Conservation (phyloP, 2,329 filamentous ascomycete genomes). For the Pseudonectria foliicola region DNA sequence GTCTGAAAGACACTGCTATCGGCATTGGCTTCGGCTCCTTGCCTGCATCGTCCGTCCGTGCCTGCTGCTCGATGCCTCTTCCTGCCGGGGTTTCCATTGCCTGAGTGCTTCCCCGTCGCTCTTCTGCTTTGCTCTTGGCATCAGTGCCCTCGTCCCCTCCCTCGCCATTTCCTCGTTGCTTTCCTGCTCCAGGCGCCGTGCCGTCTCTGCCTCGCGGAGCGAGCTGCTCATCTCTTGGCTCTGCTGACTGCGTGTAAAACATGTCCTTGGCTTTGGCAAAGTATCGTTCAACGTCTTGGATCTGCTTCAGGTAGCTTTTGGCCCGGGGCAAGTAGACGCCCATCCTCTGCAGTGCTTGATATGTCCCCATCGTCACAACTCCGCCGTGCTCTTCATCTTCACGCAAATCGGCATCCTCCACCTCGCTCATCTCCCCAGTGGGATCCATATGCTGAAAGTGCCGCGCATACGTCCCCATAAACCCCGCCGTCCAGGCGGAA, state of each 20-base stretch:
- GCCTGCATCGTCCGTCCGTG: background rate
- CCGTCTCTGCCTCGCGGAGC: too few relatives aligned
- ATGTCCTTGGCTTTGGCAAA: conserved; percentile 7
- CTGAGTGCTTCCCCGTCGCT: background rate
- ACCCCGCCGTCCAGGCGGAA: conserved; percentile 59
- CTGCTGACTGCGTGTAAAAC: background rate
- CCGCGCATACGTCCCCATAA: conserved; percentile 57
- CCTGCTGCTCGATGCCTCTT: conserved; percentile 1
- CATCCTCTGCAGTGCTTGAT: conserved; percentile 13
- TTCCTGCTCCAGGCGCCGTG: background rate
- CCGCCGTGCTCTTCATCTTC: conserved; percentile 2
- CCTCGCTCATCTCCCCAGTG: conserved; percentile 20
- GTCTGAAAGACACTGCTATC: conserved; percentile 5
- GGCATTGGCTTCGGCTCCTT: conserved; percentile 6
- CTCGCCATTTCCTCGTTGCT: too few relatives aligned
- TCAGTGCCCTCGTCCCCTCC: too few relatives aligned
- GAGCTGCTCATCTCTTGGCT: too few relatives aligned
- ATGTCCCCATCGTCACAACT: conserved; percentile 6
- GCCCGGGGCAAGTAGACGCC: conserved; percentile 7
- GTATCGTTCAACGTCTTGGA: conserved; percentile 8
- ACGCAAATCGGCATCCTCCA: conserved; percentile 1
- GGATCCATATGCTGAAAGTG: conserved; percentile 65
- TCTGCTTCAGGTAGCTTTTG: conserved; percentile 12
- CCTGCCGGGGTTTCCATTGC: conserved; percentile 2
- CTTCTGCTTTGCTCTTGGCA: background rate